phyloP scores from a whole-genome alignment of 78 protist species.

The Mantamonas sphyraenae region DNA sequence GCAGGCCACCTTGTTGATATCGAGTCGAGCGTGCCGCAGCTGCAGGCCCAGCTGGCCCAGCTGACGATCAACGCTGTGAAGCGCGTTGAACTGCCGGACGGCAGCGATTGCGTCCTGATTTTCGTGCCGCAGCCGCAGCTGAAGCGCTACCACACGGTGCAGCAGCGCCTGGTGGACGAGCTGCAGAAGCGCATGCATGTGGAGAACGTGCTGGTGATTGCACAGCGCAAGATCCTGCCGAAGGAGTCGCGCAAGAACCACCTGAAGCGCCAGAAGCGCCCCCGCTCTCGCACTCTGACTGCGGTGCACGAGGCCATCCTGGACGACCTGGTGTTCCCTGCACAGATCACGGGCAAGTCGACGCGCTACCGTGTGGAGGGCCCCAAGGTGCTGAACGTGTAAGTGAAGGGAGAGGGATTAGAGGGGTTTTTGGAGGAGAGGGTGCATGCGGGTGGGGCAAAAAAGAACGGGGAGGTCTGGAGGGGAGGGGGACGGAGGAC shows the following conservation, averaged over 20 bases:
- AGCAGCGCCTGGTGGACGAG: not conserved
- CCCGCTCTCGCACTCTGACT: conserved; percentile 77
- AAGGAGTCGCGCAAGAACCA: conserved; percentile 35
- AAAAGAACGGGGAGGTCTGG: no score
- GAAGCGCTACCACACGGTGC: conserved; percentile 54
- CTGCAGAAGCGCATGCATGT: not conserved
- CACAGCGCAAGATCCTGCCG: conserved; percentile 83
- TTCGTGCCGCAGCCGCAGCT: conserved; percentile 92
- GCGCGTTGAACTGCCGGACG: conserved; percentile 63
- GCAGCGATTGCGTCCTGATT: conserved; percentile 80
- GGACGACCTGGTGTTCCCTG: conserved; percentile 94
- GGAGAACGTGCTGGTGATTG: conserved; percentile 15
- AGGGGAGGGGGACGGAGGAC: no score
- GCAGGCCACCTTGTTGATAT: conserved; percentile 12
- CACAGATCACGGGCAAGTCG: conserved; percentile 90
- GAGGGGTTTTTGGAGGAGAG: not conserved
- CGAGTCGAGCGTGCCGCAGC: conserved; percentile 14
- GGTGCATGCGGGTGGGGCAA: no score
- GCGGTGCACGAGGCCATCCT: conserved; percentile 94
- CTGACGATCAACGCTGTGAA: conserved; percentile 76
- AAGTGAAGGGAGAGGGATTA: not conserved
- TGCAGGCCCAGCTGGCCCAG: conserved; percentile 63
- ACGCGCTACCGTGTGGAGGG: conserved; percentile 85
- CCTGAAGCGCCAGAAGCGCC: conserved; percentile 54
- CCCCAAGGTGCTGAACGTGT: conserved; percentile 76